A percentile compares a stretch with the other conserved stretches of the same genome.
Evolutionary conservation across 768 basidiomycete species (phyloP).

Genomic region (Panaeolus papilionaceus): DNA sequence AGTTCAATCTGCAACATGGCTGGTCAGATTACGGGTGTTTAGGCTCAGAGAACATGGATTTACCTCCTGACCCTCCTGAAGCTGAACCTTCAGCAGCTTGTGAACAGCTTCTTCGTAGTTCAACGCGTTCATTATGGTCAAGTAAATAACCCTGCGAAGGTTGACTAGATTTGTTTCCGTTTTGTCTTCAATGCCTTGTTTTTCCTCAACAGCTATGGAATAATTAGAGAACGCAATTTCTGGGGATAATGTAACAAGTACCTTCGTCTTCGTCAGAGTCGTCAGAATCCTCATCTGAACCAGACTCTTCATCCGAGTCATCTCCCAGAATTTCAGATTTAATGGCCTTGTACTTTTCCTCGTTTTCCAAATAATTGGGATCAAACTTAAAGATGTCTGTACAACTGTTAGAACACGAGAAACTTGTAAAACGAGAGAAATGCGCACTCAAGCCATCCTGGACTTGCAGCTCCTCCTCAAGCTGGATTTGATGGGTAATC

Average conservation of each 20-base stretch:
- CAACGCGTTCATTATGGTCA: constrained; percentile 98
- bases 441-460: constrained; percentile 92
- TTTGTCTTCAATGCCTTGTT: constrained; percentile 90
- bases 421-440: background rate
- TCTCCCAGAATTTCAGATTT: constrained; percentile 95
- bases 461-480: constrained; percentile 93
- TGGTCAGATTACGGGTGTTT: background rate
- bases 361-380: constrained; percentile 85
- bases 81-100: constrained; percentile 92
- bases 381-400: constrained; percentile 96
- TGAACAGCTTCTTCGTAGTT: constrained; percentile 99
- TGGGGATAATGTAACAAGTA: constrained; percentile 20
- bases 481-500: constrained; percentile 90
- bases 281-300: constrained; percentile 66
- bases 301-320: constrained; percentile 74
- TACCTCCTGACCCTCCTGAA: constrained; percentile 94
- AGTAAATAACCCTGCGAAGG: constrained; percentile 89
- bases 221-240: background rate
- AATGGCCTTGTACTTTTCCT: constrained; percentile 92
- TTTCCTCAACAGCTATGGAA: constrained; percentile 68
- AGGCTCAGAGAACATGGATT: constrained; percentile 22
- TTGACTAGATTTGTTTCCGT: constrained; percentile 98
- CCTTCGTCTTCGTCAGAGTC: constrained; percentile 63
- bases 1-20: constrained; percentile 74
- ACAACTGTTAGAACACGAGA: background rate